Evolutionary conservation across 495 filamentous ascomycete species (phyloP).

Genomic region (Penicillium soppii): DNA sequence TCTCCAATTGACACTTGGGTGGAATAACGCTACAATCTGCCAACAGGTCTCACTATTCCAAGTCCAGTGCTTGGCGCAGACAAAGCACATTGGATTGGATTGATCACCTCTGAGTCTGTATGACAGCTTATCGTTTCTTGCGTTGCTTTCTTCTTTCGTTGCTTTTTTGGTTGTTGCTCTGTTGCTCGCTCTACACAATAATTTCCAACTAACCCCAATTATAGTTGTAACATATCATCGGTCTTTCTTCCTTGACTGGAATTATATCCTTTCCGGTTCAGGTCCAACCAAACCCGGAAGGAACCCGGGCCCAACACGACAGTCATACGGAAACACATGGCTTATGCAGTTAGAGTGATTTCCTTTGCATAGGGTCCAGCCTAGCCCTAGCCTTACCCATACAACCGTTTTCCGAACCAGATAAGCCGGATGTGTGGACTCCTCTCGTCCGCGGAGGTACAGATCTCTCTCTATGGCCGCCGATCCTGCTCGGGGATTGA

Average conservation of each 20-base stretch:
- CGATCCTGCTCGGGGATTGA: slow-evolving; percentile 14
- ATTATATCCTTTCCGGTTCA: neutral
- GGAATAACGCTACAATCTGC: slow-evolving; percentile 13
- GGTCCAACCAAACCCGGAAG: neutral
- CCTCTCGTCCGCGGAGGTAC: neutral
- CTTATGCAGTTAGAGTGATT: neutral
- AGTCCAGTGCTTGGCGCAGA: slow-evolving; percentile 25
- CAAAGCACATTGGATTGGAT: slow-evolving; percentile 14
- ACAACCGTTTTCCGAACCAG: slow-evolving; percentile 6
- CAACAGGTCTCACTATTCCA: slow-evolving; percentile 15
- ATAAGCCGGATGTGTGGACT: neutral
- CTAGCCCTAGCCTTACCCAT: neutral
- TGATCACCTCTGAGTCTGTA: slow-evolving; percentile 16
- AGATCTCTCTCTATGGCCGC: neutral
- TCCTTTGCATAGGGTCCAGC: neutral
- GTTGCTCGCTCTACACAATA: neutral
- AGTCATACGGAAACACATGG: neutral
- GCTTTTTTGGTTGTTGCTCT: neutral
- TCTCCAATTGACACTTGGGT: slow-evolving; percentile 19
- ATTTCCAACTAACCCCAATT: neutral
- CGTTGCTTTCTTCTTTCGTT: neutral
- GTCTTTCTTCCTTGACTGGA: neutral
- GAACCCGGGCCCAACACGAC: neutral
- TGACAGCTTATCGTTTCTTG: slow-evolving; percentile 13
- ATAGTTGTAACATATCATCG: neutral